phyloP scores from a whole-genome alignment of 1,284 basidiomycete genomes.

The Sanghuangporus weigelae region DNA sequence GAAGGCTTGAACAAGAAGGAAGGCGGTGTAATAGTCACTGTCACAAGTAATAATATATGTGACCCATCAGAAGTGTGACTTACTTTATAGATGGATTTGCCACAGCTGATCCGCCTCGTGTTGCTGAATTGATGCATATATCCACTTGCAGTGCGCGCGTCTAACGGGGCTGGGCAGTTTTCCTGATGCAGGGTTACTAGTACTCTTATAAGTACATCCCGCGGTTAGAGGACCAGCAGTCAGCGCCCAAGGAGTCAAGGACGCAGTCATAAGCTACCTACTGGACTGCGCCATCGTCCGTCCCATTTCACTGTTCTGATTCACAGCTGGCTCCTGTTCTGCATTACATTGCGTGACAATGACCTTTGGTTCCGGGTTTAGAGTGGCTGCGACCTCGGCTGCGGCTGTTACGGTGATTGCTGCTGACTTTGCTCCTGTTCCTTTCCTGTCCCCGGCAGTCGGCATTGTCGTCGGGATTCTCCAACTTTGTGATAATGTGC shows the following conservation, averaged over 20 bases:
- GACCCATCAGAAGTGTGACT: not conserved
- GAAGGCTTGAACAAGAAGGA: constrained; percentile 6
- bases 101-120: not conserved
- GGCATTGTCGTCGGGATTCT: constrained; percentile 37
- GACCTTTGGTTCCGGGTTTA: not conserved
- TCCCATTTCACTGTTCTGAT: not conserved
- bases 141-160: not conserved
- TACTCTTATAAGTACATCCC: not conserved
- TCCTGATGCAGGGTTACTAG: not conserved
- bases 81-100: not conserved
- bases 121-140: not conserved
- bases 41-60: not conserved
- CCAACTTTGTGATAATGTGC: constrained; percentile 41
- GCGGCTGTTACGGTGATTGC: constrained; percentile 37
- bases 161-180: not conserved
- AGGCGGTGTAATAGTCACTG: not conserved
- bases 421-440: constrained; percentile 43
- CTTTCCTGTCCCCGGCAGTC: constrained; percentile 39
- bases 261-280: not conserved
- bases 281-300: not conserved
- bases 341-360: not conserved
- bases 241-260: not conserved
- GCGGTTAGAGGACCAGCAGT: not conserved
- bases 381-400: constrained; percentile 21
- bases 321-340: not conserved